Evolutionary conservation across 805 yeast genomes (phyloP), one percentile per base, ranked within the genome.

Genomic region (Yarrowia porcina): DNA sequence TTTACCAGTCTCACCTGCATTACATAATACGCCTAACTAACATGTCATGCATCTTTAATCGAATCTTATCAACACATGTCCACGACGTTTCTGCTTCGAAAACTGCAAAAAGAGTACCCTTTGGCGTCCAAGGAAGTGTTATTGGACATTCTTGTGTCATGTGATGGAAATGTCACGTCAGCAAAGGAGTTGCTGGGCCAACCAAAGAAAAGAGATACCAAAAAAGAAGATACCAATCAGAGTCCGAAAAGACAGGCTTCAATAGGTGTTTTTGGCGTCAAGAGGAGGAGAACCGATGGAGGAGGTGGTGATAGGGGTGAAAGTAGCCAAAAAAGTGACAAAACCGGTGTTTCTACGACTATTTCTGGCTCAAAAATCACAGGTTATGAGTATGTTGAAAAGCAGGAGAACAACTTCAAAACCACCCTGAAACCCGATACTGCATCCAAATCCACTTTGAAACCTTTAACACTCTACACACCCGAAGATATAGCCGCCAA

Each of bases 71-170:
- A n/a, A n/a, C n/a, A n/a, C 28, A 50, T 50, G 59, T 52, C 59
- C 13, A 52, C 59, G 10, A 35, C 44, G 4, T 35, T 33, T 10
- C 38, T 52, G 68, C 64, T 84, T 4, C 68, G 66, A 3, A 66
- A 69, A 11, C 72, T 84, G 32, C 64, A 69, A 42, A 65, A 66
- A 6, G 69, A 69, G 35, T 82, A 79, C 64, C 87, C 88, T 0
- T 69, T 65, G 0, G 81, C 78, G 3, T 81, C 76, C 38, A 73
- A 70, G 5, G 76, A 71, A 2, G 71, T 75, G 0, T 70, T 85
- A 4, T 69, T 79, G 4, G 90, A 86, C 57, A 69, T 87, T 3
- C 74, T 87, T 12, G 59, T 78, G 0, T 73, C 81, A 0, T 85
- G 88, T 67, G 76, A 77, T 45, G 90, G 88, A 1, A 80, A 86